phyloP scores from a whole-genome alignment of 2,329 filamentous ascomycete genomes.

The Sarocladiaceae sp. region DNA sequence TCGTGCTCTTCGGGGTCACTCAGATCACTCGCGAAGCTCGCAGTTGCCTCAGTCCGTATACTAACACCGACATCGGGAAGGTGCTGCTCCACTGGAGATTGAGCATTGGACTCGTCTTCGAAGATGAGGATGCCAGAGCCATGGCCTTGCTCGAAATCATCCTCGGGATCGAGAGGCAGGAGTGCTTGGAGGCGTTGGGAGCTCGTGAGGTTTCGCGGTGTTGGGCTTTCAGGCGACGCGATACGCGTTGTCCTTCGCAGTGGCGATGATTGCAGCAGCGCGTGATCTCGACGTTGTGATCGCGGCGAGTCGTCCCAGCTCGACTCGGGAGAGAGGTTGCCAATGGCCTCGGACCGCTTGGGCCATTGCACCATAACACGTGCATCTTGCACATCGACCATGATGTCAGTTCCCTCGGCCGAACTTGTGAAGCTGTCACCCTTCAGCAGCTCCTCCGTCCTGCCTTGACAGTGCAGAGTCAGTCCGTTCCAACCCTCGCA shows the following conservation, averaged over 20 bases:
- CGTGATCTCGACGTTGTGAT: constrained; percentile 22
- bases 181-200: constrained; percentile 42
- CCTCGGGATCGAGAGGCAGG: constrained; percentile 30
- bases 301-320: constrained; percentile 64
- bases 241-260: constrained; percentile 54
- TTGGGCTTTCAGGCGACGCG: constrained; percentile 70
- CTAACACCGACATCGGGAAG: constrained; percentile 31
- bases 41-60: constrained; percentile 46
- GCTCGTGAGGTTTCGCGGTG: constrained; percentile 39
- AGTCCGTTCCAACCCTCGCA: constrained; percentile 96
- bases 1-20: constrained; percentile 59
- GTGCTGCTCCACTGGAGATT: constrained; percentile 31
- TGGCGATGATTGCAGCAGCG: constrained; percentile 55
- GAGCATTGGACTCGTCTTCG: constrained; percentile 57
- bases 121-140: constrained; percentile 62
- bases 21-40: constrained; percentile 54
- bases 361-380: constrained; percentile 91
- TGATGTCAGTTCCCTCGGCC: constrained; percentile 82
- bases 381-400: constrained; percentile 91
- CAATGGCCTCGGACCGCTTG: constrained; percentile 41
- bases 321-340: constrained; percentile 59
- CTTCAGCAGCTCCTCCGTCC: constrained; percentile 80
- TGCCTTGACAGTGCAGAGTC: constrained; percentile 86
- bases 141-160: constrained; percentile 18
- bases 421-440: constrained; percentile 88